Percentiles rank a stretch among this genome's conserved stretches.
Conservation (phyloP, 331 rosid species). For the Phaseolus coccineus region DNA sequence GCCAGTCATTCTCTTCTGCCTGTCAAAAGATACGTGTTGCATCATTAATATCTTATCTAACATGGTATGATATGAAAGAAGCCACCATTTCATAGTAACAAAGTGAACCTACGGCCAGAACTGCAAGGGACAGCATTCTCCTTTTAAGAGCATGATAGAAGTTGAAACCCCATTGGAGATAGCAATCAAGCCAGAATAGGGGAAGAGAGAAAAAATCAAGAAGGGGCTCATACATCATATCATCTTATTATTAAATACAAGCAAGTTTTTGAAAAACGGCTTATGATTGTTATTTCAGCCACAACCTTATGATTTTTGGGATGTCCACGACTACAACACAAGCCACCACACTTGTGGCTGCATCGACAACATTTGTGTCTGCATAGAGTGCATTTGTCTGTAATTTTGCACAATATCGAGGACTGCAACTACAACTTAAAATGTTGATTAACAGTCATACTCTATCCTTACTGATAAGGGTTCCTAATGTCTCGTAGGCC, state of each 20-base stretch:
- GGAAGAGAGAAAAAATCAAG: neutral
- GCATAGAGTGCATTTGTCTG: neutral
- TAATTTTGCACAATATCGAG: neutral
- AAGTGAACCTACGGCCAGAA: slow-evolving; percentile 18
- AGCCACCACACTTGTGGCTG: neutral
- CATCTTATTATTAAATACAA: neutral
- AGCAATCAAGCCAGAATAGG: slow-evolving; percentile 4
- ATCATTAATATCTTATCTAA: slow-evolving; percentile 39
- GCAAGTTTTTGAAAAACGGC: neutral
- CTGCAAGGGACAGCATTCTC: neutral
- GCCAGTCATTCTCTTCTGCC: slow-evolving; percentile 77
- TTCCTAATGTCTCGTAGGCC: slow-evolving; percentile 28
- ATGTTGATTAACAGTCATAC: slow-evolving; percentile 8
- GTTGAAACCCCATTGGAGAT: slow-evolving; percentile 22
- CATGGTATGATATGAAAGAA: slow-evolving; percentile 28
- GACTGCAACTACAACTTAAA: neutral
- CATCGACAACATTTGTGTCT: neutral
- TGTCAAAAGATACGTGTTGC: slow-evolving; percentile 52
- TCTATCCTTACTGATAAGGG: slow-evolving; percentile 32
- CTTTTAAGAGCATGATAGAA: slow-evolving; percentile 7
- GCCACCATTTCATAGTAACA: slow-evolving; percentile 28
- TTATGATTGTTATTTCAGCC: neutral
- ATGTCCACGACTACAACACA: neutral
- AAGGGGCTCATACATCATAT: neutral
- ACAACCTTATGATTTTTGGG: neutral